phyloP scores from a whole-genome alignment of 164 flowering plant genomes.

The Dillenia suffruticosa region DNA sequence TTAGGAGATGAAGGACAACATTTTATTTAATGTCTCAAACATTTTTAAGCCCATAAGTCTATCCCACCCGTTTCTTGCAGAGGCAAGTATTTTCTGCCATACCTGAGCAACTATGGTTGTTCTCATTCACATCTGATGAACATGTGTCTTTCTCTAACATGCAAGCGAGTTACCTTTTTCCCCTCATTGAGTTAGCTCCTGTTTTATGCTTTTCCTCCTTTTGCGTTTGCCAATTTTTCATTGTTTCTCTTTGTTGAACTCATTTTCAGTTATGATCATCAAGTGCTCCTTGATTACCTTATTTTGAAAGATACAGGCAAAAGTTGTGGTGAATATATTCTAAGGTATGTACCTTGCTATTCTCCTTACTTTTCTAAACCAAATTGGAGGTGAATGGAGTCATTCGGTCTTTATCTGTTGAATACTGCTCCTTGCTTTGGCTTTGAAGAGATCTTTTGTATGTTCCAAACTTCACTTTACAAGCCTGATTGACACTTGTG shows the following conservation, averaged over 20 bases:
- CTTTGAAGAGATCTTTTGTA: too few relatives aligned
- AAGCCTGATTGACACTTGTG: neutral
- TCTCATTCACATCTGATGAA: too few relatives aligned
- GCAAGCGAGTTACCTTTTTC: too few relatives aligned
- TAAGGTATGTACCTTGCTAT: slow-evolving; percentile 40
- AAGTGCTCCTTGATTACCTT: slow-evolving; percentile 91
- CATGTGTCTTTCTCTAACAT: too few relatives aligned
- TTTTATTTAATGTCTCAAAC: slow-evolving; percentile 37
- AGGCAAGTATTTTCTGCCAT: slow-evolving; percentile 32
- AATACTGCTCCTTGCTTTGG: neutral
- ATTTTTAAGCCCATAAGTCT: slow-evolving; percentile 63
- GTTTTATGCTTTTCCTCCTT: neutral
- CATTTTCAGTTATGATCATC: slow-evolving; percentile 85
- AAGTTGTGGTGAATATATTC: slow-evolving; percentile 66
- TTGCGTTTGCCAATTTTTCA: neutral
- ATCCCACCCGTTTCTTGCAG: slow-evolving; percentile 75
- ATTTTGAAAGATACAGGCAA: slow-evolving; percentile 83
- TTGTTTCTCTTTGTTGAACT: neutral
- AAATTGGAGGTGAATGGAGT: neutral
- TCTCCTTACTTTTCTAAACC: neutral
- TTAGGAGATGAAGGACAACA: slow-evolving; percentile 30
- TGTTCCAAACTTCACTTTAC: neutral
- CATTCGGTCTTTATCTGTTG: neutral
- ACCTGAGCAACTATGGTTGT: too few relatives aligned
- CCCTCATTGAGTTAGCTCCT: too few relatives aligned